These are phyloP conservation scores for Zhuliangozyma parablackwelliae DNA, from an alignment of 1,139 yeast genomes.

Conservation along the genomic window DNA sequence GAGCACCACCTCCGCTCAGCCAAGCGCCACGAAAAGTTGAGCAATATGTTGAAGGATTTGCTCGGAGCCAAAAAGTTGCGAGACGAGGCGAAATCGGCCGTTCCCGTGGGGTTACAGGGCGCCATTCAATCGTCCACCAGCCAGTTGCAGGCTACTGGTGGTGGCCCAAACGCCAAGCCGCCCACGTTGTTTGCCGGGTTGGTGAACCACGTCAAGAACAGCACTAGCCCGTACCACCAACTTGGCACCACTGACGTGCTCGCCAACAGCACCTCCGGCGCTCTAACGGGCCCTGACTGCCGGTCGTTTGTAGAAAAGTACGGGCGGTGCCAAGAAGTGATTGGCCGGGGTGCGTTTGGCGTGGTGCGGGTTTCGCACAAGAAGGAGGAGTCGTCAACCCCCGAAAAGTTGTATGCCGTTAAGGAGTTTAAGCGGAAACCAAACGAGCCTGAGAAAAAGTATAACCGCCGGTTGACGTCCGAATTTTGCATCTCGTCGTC, in stretches of 20 bases:
- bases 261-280: not conserved
- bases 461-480: conserved; percentile 40
- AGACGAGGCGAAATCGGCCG: conserved; percentile 78
- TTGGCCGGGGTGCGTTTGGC: conserved; percentile 47
- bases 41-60: conserved; percentile 81
- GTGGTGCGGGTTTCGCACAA: conserved; percentile 46
- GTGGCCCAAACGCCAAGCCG: conserved; percentile 29
- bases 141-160: conserved; percentile 7
- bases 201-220: conserved; percentile 58
- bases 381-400: conserved; percentile 14
- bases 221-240: conserved; percentile 18
- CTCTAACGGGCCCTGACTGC: conserved; percentile 18
- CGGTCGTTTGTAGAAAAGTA: conserved; percentile 46
- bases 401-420: conserved; percentile 41
- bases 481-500: conserved; percentile 49
- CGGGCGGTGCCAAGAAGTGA: conserved; percentile 48
- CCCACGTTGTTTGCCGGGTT: conserved; percentile 82
- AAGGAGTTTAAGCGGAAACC: conserved; percentile 42
- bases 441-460: conserved; percentile 43
- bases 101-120: conserved; percentile 53
- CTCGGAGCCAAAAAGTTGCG: conserved; percentile 77
- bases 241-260: conserved; percentile 8
- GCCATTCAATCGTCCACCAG: conserved; percentile 10
- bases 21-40: conserved; percentile 81
- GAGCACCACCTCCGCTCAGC: conserved; percentile 75